Evolutionary conservation across 768 basidiomycete species (phyloP), one percentile per base, ranked within the genome.

Genomic region (Lactarius sanguifluus): DNA sequence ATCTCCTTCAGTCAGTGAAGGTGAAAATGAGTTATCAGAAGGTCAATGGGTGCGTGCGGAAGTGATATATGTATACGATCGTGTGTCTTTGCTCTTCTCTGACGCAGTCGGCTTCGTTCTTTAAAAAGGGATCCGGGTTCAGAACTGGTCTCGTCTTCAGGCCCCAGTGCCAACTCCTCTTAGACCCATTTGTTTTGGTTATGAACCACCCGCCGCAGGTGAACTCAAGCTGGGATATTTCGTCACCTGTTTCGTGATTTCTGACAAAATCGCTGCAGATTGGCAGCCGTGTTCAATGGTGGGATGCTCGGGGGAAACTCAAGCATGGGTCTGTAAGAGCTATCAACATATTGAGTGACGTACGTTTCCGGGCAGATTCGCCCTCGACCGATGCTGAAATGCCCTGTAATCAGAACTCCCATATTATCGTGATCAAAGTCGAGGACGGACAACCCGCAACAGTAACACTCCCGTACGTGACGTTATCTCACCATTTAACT

Each of bases 231-330:
- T 12, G 62, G 40, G 9, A 32, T 3, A 25, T 45, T 52, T 43
- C 25, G 40, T 28, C 23, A 61, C 60, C 58, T 45, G 25, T 59
- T 56, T 58, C 61, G 68, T 70, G 69, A 66, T 63, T 63, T 30
- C 47, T 64, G 61, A 63, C 62, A 68, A 32, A 34, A 54, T 25
- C 25, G 25, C 40, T 34, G 30, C 50, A 92, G 90, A 79, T 80
- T 62, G 89, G 89, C 71, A 86, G 88, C 69, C 81, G 83, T 60
- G 87, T 92, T 55, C 86, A 85, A 72, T 91, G 84, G 79, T 89
- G 87, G 83, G 79, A 80, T 55, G 76, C 82, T 25, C 76, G 74
- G 47, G 86, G 86, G 2, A 77, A 82, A 58, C 78, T 85, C 45
- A 81, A 84, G 63, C 85, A 87, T 70, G 90, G 88, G 20, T 81